These are phyloP conservation scores for Calonectria henricotiae DNA, from an alignment of 2,329 filamentous ascomycete genomes.

Conservation along the genomic window DNA sequence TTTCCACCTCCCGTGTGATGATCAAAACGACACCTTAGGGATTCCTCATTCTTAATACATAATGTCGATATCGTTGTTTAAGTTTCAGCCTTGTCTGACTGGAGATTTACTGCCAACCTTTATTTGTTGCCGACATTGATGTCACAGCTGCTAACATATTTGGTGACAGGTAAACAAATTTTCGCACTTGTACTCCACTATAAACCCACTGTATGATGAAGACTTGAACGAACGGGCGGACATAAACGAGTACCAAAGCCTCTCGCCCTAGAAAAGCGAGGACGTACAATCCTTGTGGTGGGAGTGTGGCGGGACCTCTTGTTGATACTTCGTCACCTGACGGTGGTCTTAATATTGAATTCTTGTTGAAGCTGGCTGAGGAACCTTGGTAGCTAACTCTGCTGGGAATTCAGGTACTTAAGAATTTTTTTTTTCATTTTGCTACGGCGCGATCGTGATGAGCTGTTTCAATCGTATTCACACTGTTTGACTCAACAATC, in stretches of 20 bases:
- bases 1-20: conserved; percentile 67
- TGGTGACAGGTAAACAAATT: conserved; percentile 62
- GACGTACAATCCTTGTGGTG: conserved; percentile 75
- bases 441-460: conserved; percentile 62
- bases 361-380: conserved; percentile 50
- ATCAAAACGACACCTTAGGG: conserved; percentile 75
- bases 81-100: conserved; percentile 82
- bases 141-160: conserved; percentile 58
- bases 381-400: conserved; percentile 55
- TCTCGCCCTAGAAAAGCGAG: conserved; percentile 70
- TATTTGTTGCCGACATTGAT: conserved; percentile 38
- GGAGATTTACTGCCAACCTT: conserved; percentile 55
- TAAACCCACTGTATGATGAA: conserved; percentile 69
- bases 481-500: conserved; percentile 71
- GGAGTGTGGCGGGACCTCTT: conserved; percentile 69
- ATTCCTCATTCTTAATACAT: conserved; percentile 80
- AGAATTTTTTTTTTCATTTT: conserved; percentile 43
- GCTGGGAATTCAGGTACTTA: conserved; percentile 56
- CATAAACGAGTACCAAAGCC: conserved; percentile 73
- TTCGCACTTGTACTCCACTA: conserved; percentile 30
- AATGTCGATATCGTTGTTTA: conserved; percentile 74
- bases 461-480: conserved; percentile 69
- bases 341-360: conserved; percentile 57
- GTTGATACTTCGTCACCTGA: conserved; percentile 80
- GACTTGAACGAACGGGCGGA: conserved; percentile 81